Conservation (phyloP, 169 alveolate species). For the Blepharisma undulans region DNA sequence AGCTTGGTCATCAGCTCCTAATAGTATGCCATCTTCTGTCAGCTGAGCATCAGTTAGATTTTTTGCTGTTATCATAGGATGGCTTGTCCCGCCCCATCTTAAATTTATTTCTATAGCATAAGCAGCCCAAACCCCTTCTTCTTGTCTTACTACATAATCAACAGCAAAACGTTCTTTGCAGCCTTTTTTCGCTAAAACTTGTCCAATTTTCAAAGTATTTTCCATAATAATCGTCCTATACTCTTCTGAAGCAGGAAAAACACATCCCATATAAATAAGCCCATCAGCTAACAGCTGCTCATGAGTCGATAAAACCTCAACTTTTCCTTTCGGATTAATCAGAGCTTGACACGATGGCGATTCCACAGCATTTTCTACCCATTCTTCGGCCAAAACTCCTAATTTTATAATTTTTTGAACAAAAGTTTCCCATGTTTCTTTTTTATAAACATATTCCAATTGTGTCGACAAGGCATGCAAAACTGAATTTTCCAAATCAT, state of each 20-base stretch:
- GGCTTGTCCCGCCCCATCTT: constrained; percentile 39
- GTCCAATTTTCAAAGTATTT: not conserved
- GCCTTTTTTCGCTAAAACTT: constrained; percentile 4
- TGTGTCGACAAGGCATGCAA: not conserved
- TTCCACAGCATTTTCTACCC: not conserved
- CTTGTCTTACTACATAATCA: not conserved
- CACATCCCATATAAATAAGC: constrained; percentile 7
- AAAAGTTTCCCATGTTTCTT: constrained; percentile 1
- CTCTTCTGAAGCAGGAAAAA: constrained; percentile 5
- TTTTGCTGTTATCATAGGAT: constrained; percentile 11
- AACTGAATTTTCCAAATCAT: not conserved
- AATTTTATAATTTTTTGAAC: not conserved
- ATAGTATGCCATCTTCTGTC: not conserved
- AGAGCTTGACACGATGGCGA: constrained; percentile 10
- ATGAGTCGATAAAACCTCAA: constrained; percentile 31
- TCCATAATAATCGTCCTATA: constrained; percentile 25
- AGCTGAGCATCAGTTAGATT: not conserved
- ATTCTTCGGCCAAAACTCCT: constrained; percentile 30
- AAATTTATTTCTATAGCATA: constrained; percentile 28
- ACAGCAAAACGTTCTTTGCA: constrained; percentile 29
- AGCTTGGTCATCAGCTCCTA: not conserved
- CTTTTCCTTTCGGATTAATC: constrained; percentile 11
- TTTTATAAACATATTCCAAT: not conserved
- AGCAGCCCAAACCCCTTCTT: not conserved
- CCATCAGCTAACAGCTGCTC: constrained; percentile 18